A percentile compares a stretch with the other conserved stretches of the same genome.
These are phyloP conservation scores for Alloascoidea hylecoeti DNA, from an alignment of 805 yeast genomes.

Conservation along the genomic window DNA sequence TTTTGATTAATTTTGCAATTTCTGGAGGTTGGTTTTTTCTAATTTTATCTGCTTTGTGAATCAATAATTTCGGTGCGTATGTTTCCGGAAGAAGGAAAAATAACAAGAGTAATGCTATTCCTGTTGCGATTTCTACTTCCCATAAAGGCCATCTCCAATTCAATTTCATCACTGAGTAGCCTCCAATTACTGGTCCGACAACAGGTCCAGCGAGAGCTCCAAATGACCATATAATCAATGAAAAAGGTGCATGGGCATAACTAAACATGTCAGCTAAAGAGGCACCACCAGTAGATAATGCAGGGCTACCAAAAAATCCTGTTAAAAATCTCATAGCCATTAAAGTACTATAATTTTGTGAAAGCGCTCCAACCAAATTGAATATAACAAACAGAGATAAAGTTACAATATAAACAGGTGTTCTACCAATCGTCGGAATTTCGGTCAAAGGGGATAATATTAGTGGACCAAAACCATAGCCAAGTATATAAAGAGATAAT, in stretches of 20 bases:
- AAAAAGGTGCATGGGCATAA: slow-evolving; percentile 27
- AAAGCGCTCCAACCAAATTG: slow-evolving; percentile 18
- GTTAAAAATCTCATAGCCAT: slow-evolving; percentile 60
- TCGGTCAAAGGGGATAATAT: slow-evolving; percentile 40
- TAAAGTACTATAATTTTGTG: slow-evolving; percentile 43
- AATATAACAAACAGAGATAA: slow-evolving; percentile 27
- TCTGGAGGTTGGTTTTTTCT: neutral
- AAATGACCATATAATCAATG: slow-evolving; percentile 36
- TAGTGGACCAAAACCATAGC: slow-evolving; percentile 43
- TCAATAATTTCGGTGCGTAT: neutral
- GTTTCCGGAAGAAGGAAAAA: slow-evolving; percentile 3
- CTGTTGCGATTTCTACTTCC: slow-evolving; percentile 42
- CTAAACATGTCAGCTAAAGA: slow-evolving; percentile 32
- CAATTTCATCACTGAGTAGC: slow-evolving; percentile 29
- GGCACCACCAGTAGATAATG: slow-evolving; percentile 74
- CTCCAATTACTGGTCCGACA: slow-evolving; percentile 42
- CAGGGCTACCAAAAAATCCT: slow-evolving; percentile 71
- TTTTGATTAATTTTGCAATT: neutral
- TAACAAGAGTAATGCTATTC: slow-evolving; percentile 11
- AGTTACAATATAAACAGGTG: slow-evolving; percentile 30
- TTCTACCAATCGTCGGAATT: slow-evolving; percentile 36
- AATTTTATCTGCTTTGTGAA: neutral
- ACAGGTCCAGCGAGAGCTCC: slow-evolving; percentile 40
- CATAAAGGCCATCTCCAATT: slow-evolving; percentile 44
- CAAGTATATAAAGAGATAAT: slow-evolving; percentile 34